Base-by-base conservation (phyloP, 495 filamentous ascomycete species). In the Sabuloglossum arenarium region DNA sequence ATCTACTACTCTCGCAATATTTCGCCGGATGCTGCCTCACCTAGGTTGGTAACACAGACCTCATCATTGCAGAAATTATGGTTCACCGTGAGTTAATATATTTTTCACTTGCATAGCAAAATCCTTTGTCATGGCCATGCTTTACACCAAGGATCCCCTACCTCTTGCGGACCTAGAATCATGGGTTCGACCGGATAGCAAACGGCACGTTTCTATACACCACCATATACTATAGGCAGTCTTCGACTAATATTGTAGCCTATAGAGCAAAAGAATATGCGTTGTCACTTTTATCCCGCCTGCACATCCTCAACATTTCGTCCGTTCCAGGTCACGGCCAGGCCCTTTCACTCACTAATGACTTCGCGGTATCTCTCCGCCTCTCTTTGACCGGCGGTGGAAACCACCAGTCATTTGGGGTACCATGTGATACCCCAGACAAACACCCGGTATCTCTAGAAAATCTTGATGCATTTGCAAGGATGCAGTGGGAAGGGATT, bases 1-100 rank as follows among this genome's bases (percentile, higher is more conserved):
- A 12, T 94, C 88, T 8, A 94, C 93, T 4, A 83, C 87, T 28
- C 80, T 98, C 43, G 93, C 91, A 53, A 89, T 98, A 61, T 97
- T 96, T 68, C 79, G 93, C 60, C 88, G 91, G 70, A 95, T 97
- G 88, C 76, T 97, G 56, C 85, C 93, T 58, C 85, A 89, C 58
- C 69, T 95, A 54, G 87, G 87, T 90, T 43, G 16, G 39, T 43
- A 43, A 14, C 12, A 43, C 1, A 10, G 16, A 21, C 6, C n/a
- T n/a, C 9, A 43, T 21, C n/a, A 3, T 43, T 21, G 39, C 39
- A 16, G 3, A 21, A 4, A 1, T 43, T 43, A 10, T 19, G 16
- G 39, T 5, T 21, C 21, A 5, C n/a, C 21, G 39, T 5, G 21
- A 2, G 11, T 28, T 32, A 52, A 53, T 61, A 24, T n/a, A 61